Percentiles rank a stretch among this genome's conserved stretches.
Conservation (phyloP, 257 asterid species). For the Solanum sejunctum region DNA sequence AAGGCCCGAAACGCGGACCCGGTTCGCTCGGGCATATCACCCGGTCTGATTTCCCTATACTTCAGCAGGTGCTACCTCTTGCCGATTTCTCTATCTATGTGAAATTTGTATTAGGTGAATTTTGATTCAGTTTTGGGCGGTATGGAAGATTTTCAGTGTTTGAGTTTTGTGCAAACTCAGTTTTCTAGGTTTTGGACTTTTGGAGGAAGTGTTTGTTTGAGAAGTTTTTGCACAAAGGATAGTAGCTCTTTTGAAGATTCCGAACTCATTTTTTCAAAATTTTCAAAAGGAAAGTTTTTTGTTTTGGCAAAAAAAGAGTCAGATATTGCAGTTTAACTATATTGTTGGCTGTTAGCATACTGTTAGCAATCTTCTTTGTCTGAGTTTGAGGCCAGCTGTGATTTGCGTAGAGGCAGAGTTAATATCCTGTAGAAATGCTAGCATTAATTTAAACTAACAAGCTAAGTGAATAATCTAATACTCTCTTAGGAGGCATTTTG, state of each 20-base stretch:
- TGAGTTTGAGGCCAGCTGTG: neutral
- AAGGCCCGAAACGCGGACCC: slow-evolving; percentile 36
- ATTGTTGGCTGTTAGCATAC: neutral
- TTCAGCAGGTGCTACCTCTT: slow-evolving; percentile 50
- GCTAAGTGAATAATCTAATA: neutral
- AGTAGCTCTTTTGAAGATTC: neutral
- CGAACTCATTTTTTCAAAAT: neutral
- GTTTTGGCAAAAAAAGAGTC: no score
- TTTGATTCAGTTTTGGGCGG: neutral
- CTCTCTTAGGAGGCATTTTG: neutral
- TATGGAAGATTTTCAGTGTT: neutral
- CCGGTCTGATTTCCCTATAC: slow-evolving; percentile 83
- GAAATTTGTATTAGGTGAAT: neutral
- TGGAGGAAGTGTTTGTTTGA: neutral
- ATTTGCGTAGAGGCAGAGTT: neutral
- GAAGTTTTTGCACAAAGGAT: neutral
- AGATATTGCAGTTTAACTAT: neutral
- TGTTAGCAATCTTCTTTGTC: neutral
- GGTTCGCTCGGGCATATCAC: slow-evolving; percentile 64
- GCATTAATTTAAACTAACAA: neutral
- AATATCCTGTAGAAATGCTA: neutral
- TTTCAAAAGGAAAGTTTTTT: no score
- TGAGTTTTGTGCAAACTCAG: neutral
- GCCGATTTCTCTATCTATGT: neutral
- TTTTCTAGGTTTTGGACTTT: neutral